Conservation (phyloP, 495 filamentous ascomycete genomes). For the Pseudevernia furfuracea region DNA sequence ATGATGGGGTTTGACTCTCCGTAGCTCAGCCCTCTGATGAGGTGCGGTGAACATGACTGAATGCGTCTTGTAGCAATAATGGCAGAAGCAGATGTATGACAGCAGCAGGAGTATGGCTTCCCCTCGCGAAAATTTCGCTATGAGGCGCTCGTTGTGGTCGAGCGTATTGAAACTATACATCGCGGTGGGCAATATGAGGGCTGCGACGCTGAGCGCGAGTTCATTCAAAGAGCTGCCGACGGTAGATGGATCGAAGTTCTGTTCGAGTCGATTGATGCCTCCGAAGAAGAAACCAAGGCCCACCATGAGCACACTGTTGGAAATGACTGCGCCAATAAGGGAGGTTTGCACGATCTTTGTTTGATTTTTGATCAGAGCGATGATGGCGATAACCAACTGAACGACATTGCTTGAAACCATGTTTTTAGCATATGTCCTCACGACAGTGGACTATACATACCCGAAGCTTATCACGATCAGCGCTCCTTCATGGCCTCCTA, state of each 20-base stretch:
- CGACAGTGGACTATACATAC: conserved; percentile 2
- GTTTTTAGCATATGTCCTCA: background rate
- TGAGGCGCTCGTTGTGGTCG: background rate
- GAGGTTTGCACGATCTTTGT: conserved; percentile 17
- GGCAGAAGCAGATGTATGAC: conserved; percentile 1
- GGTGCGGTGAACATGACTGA: background rate
- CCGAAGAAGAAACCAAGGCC: conserved; percentile 24
- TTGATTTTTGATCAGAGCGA: conserved; percentile 21
- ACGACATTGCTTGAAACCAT: conserved; percentile 15
- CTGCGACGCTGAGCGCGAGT: conserved; percentile 4
- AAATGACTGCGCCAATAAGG: conserved; percentile 20
- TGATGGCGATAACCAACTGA: conserved; percentile 22
- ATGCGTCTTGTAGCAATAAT: conserved; percentile 1
- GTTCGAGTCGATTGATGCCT: conserved; percentile 17
- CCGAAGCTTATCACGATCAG: conserved; percentile 16
- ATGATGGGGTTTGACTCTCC: background rate
- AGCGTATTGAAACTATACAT: background rate
- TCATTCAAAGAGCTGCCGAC: conserved; percentile 4
- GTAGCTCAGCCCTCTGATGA: background rate
- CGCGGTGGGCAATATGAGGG: conserved; percentile 6
- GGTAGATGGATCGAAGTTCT: conserved; percentile 16
- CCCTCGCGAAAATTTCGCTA: background rate
- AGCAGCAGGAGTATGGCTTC: conserved; percentile 7
- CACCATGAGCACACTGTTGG: conserved; percentile 22
- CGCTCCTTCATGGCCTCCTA: conserved; percentile 8